Conservation (phyloP, 2,329 filamentous ascomycete species). For the Aspergillus neoniger region DNA sequence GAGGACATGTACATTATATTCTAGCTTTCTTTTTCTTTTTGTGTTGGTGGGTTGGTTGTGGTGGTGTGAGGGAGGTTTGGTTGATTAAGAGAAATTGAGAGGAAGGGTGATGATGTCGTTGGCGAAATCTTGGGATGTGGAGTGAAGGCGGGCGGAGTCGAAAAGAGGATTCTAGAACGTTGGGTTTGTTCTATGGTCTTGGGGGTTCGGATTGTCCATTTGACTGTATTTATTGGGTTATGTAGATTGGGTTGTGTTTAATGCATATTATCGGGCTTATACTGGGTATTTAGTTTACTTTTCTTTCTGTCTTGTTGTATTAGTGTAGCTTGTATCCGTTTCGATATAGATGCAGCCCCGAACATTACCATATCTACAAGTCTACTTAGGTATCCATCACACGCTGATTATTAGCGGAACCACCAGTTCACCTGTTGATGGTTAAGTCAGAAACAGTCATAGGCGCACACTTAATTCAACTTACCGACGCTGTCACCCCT, state of each 20-base stretch:
- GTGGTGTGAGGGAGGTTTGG: not conserved
- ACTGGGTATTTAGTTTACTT: too few species aligned
- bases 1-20: constrained; percentile 32
- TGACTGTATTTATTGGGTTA: not conserved
- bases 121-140: constrained; percentile 6
- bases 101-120: not conserved
- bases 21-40: not conserved
- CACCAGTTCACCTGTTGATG: constrained; percentile 70
- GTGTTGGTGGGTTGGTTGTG: not conserved
- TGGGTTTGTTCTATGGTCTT: not conserved
- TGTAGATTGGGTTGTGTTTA: too few species aligned
- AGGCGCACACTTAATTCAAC: constrained; percentile 35
- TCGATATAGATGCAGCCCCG: not conserved
- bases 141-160: not conserved
- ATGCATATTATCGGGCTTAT: too few species aligned
- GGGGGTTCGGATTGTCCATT: not conserved
- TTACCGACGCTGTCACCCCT: constrained; percentile 61
- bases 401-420: constrained; percentile 59
- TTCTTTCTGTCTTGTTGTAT: too few species aligned
- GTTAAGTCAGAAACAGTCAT: constrained; percentile 2
- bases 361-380: not conserved
- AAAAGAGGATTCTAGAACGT: constrained; percentile 24
- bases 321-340: too few species aligned
- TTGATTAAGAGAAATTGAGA: not conserved
- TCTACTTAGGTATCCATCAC: too few species aligned